Conservation (phyloP, 208 protist species). For the Leishmania amazonensis region DNA sequence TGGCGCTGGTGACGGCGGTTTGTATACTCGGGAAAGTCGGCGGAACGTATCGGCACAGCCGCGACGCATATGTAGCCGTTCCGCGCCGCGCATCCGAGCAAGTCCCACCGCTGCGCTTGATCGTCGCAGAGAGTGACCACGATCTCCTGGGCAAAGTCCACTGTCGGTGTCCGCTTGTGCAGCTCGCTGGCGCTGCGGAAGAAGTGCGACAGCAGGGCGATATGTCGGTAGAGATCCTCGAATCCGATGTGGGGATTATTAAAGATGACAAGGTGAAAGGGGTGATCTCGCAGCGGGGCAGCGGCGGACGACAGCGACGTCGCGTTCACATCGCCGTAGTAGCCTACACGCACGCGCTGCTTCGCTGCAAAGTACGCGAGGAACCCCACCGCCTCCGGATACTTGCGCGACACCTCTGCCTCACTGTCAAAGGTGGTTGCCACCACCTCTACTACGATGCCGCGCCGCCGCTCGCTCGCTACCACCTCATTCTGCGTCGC, state of each 20-base stretch:
- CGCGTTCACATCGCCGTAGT: constrained; percentile 47
- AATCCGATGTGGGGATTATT: constrained; percentile 66
- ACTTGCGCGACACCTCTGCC: constrained; percentile 35
- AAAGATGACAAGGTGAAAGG: constrained; percentile 44
- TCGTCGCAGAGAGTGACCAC: constrained; percentile 60
- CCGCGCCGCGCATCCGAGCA: constrained; percentile 39
- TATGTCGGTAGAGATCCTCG: constrained; percentile 54
- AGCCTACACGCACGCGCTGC: constrained; percentile 39
- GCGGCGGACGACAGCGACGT: constrained; percentile 27
- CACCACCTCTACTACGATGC: constrained; percentile 21
- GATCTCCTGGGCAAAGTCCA: constrained; percentile 23
- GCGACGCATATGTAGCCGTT: constrained; percentile 54
- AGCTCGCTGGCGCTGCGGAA: constrained; percentile 35
- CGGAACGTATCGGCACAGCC: constrained; percentile 39
- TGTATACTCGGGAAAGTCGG: constrained; percentile 49
- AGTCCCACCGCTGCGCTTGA: constrained; percentile 50
- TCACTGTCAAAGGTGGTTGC: constrained; percentile 50
- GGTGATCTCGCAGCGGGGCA: neutral
- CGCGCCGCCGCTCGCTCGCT: neutral
- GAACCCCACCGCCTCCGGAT: constrained; percentile 51
- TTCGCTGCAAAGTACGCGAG: constrained; percentile 50
- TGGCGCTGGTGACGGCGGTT: constrained; percentile 61
- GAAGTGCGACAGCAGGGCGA: constrained; percentile 45
- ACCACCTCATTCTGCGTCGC: neutral
- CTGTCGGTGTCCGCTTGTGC: neutral